Evolutionary conservation across 164 flowering plant genomes (phyloP).

Genomic region (Annona squamosa): DNA sequence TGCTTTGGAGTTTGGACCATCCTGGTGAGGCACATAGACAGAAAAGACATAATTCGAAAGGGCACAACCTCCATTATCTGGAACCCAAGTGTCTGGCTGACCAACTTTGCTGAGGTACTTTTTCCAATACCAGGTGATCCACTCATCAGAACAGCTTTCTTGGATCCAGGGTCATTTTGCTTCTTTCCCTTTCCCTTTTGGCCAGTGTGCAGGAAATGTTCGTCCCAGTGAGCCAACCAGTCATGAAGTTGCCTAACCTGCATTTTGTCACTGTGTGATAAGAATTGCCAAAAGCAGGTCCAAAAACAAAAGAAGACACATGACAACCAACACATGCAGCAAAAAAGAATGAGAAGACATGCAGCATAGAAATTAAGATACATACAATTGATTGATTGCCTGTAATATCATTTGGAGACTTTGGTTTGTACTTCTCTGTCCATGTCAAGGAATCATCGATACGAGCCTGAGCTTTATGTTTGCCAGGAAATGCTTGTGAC

Average conservation of each 20-base stretch:
- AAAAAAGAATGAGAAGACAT: background rate
- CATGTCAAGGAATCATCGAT: conserved; percentile 42
- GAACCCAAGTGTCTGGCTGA: conserved; percentile 87
- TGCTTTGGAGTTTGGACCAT: too few species aligned
- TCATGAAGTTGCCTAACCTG: conserved; percentile 89
- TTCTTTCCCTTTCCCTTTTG: conserved; percentile 63
- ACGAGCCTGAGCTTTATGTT: conserved; percentile 26
- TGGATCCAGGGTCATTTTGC: conserved; percentile 58
- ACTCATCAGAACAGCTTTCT: conserved; percentile 80
- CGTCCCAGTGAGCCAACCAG: conserved; percentile 82
- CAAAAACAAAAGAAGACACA: background rate
- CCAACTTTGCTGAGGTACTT: conserved; percentile 89
- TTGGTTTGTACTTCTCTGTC: conserved; percentile 91
- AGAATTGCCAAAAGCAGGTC: background rate
- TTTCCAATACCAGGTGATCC: conserved; percentile 98
- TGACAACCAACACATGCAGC: background rate
- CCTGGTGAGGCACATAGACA: background rate
- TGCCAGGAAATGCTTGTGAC: conserved; percentile 28
- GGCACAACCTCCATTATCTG: conserved; percentile 65
- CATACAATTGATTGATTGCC: conserved; percentile 89
- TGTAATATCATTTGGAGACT: conserved; percentile 70
- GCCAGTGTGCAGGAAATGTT: conserved; percentile 45
- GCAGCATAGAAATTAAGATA: conserved; percentile 1
- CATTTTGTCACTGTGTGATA: conserved; percentile 1
- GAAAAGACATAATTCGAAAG: background rate